A percentile compares a stretch with the other conserved stretches of the same genome.
Evolutionary conservation across 2,329 filamentous ascomycete species (phyloP).

Genomic region (Pyricularia sp.): DNA sequence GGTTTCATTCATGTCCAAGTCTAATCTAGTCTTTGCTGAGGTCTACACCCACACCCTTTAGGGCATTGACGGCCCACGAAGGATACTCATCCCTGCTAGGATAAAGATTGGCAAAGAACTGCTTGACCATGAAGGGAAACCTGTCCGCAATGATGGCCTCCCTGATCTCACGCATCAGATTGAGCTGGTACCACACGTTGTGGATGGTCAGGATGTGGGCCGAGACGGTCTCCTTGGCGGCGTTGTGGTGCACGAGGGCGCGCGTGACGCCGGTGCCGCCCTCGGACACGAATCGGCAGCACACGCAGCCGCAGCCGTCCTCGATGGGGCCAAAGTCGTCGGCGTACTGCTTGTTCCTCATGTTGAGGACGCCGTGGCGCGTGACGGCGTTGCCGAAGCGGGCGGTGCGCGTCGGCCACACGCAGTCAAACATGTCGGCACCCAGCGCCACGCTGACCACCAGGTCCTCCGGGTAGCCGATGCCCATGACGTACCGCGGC

Average conservation of each 20-base stretch:
- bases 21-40: conserved; percentile 32
- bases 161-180: conserved; percentile 68
- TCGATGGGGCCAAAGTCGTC: conserved; percentile 79
- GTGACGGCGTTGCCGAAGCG: conserved; percentile 94
- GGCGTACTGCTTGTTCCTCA: conserved; percentile 67
- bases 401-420: conserved; percentile 95
- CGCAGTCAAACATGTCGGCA: conserved; percentile 99
- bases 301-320: conserved; percentile 69
- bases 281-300: conserved; percentile 57
- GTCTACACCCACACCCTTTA: conserved; percentile 73
- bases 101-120: conserved; percentile 73
- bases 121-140: conserved; percentile 67
- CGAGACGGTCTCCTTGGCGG: conserved; percentile 88
- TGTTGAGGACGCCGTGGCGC: conserved; percentile 68
- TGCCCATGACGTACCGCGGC: conserved; percentile 98
- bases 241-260: conserved; percentile 85
- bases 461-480: conserved; percentile 93
- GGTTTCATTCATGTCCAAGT: neutral
- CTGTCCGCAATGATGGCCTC: conserved; percentile 72
- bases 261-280: conserved; percentile 75
- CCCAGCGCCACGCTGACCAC: conserved; percentile 89
- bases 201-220: conserved; percentile 82
- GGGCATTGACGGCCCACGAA: conserved; percentile 72
- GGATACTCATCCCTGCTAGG: conserved; percentile 60
- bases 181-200: conserved; percentile 87